Base-by-base conservation (phyloP, 2,329 filamentous ascomycete genomes). In the Bimuria novae-zelandiae region DNA sequence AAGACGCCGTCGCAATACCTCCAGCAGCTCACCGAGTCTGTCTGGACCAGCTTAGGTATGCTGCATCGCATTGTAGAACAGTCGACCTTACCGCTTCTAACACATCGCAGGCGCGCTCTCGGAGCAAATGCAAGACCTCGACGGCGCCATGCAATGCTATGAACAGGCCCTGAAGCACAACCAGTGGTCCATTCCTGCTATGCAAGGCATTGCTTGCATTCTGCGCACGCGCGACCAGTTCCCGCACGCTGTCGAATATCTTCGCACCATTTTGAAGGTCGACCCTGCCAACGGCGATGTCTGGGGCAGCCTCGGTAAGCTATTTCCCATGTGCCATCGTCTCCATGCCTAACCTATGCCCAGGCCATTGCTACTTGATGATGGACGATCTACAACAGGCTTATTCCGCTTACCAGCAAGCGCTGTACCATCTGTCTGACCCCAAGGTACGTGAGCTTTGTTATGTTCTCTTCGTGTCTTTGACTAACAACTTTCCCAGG, bases 341-440 rank as follows among this genome's bases (percentile, higher is more conserved):
- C 17, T 16, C 50, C 48, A 7, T 43, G 12, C 22, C 60, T 64
- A 52, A 70, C 56, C 45, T 6, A 3, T 44, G 25, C 39, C 33
- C 63, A 93, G 91, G 94, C n/a, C 94, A 97, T 74, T 97, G 94
- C 77, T 96, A 93, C 72, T 81, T 99, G 22, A 99, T 99, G 94
- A 96, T 96, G 84, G 94, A 99, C 69, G 93, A 97, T 68, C 78
- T 97, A 29, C 94, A 97, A 76, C 92, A 97, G 70, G 94, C 94
- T 0, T 99, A 99, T 69, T 90, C 90, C 27, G 92, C 94, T 1
- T 99, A 99, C 72, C 94, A 99, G 73, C 91, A 95, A 71, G 94
- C 94, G 5, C 79, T 97, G 6, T 93, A 97, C 58, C 93, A 97
- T 74, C 80, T 99, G 35, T 86, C 89, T 43, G 93, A 97, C 72